Base-by-base conservation (phyloP, 352 stramenopile species). In the Phytopythium montanum region DNA sequence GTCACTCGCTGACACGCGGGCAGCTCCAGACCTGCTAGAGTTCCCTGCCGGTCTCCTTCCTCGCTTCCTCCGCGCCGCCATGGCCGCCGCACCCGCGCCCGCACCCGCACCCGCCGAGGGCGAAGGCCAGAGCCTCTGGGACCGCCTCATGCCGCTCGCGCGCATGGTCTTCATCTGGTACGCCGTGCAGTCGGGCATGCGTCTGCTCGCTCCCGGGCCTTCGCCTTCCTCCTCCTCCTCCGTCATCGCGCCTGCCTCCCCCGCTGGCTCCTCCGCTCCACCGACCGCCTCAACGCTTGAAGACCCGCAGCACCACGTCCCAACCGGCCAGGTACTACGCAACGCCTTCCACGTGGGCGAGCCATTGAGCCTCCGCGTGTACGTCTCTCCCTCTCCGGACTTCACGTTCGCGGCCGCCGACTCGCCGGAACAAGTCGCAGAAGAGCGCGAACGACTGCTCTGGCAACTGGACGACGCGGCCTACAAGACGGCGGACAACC, bases 81-180 rank as follows among this genome's bases (percentile, higher is more conserved):
- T 56, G 50, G 50, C 50, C 50, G 59, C 62, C 19, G 68, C 54
- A 12, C 51, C 54, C n/a, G 61, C 61, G 23, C 19, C 56, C n/a
- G 61, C 61, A 23, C 23, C 59, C 14, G 36, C 59, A 26, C 16
- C 53, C 38, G 46, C 46, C 23, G 56, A 60, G 13, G 60, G 31
- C 36, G 56, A 61, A 38, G 60, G 60, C 10, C 58, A 81, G 60
- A 70, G 69, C n/a, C 49, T 86, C 14, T 69, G 84, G 63, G 76
- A 90, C 49, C 76, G 79, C 44, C 13, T 86, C 54, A 87, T 79
- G 69, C 81, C 83, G 38, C 68, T 89, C 59, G 45, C 90, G 33
- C 85, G 81, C 63, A 84, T 92, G 67, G 45, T 91, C n/a, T 70
- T 83, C 61, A 79, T 93, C 59, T 95, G 85, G 78, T 95, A 95